Conservation (phyloP, 495 filamentous ascomycete genomes). For the Hapsidospora chrysogenum region DNA sequence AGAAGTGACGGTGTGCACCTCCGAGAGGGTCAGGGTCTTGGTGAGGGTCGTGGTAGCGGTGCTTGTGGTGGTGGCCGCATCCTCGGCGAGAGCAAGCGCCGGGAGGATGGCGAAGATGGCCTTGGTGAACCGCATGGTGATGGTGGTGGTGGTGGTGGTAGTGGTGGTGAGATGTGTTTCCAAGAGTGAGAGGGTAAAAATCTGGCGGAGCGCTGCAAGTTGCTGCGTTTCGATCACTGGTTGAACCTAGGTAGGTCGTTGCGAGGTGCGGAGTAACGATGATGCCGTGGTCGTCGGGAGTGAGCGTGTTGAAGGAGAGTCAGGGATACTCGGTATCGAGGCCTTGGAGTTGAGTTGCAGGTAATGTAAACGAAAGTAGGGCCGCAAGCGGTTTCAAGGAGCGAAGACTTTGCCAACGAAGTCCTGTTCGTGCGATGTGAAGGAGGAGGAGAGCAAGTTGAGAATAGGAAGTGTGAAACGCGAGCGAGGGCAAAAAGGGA, state of each 20-base stretch:
- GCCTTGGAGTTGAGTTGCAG: too few species aligned
- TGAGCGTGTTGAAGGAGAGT: conserved; percentile 19
- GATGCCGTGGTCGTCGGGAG: conserved; percentile 1
- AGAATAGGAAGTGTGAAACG: too few species aligned
- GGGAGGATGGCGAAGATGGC: conserved; percentile 25
- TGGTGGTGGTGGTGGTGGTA: conserved; percentile 5
- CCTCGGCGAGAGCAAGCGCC: conserved; percentile 20
- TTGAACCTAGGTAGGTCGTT: not conserved
- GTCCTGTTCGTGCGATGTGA: conserved; percentile 15
- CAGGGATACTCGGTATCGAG: conserved; percentile 17
- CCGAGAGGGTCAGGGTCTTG: conserved; percentile 31
- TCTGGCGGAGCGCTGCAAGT: not conserved
- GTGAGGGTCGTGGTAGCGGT: conserved; percentile 35
- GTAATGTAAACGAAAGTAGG: too few species aligned
- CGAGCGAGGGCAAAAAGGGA: too few species aligned
- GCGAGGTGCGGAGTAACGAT: conserved; percentile 1
- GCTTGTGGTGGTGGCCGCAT: conserved; percentile 19
- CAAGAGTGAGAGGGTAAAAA: conserved; percentile 3
- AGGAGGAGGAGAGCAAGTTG: not conserved
- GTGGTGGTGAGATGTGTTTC: conserved; percentile 2
- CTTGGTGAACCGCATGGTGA: conserved; percentile 21
- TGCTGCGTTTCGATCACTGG: not conserved
- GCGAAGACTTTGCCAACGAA: conserved; percentile 42
- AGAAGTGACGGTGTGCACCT: conserved; percentile 16
- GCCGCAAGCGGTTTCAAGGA: too few species aligned